Evolutionary conservation across 2,329 filamentous ascomycete genomes (phyloP), one percentile per base, ranked within the genome.

Genomic region (Aspergillus sp.): DNA sequence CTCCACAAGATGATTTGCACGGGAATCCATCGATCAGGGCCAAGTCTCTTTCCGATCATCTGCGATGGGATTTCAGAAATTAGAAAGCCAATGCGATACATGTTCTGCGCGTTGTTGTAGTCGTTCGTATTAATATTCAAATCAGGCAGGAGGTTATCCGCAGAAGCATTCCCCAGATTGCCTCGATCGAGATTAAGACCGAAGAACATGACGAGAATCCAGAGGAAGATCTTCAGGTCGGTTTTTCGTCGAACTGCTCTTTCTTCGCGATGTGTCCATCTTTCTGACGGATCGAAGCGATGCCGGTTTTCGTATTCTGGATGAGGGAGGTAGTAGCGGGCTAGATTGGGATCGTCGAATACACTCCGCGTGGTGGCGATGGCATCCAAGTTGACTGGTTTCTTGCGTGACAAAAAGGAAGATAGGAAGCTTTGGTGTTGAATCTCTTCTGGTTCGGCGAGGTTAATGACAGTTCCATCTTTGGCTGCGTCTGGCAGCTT

Each of bases 171-270:
- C 42, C 45, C 50, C 10, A 83, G 66, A 53, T 83, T 83, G 29
- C 77, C 77, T 34, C 80, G 69, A 54, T 82, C 78, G 4, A 82
- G 64, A 52, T 82, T 76, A 2, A 82, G 64, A 0, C 73, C 77
- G 40, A 81, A 78, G 60, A 82, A 82, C 76, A 79, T 78, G 32
- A 78, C 56, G 43, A 74, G 76, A 9, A 19, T 13, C 12, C 12
- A 34, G 12, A 34, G 5, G 12, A 34, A 13, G n/a, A 34, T 34
- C 11, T 19, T n/a, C 12, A 34, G 6, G 12, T 34, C 33, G 19
- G 19, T 34, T 11, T 34, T 34, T 10, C 33, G 33, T 7, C 12
- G 7, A 8, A 34, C 8, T 34, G 12, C 19, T n/a, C 10, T n/a
- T 34, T 34, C 33, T 9, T 34, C 33, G 12, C 6, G 12, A n/a